phyloP scores from a whole-genome alignment of 2,329 filamentous ascomycete genomes.

The Ceratocystis destructans region DNA sequence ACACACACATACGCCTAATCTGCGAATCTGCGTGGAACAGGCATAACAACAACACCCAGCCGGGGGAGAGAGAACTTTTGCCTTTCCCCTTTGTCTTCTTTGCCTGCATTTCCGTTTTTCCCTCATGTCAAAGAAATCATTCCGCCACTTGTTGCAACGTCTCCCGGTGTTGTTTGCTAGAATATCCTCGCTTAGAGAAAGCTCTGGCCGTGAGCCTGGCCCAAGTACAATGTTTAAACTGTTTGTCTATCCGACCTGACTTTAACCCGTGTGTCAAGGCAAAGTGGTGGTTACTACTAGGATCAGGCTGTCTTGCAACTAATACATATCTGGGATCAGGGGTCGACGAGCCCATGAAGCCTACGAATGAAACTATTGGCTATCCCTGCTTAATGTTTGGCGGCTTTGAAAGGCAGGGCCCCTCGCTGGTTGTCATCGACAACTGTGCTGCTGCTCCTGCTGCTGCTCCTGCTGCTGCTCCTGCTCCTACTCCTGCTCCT shows the following conservation, averaged over 20 bases:
- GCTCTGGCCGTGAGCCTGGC: too few species aligned
- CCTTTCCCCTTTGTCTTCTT: neutral
- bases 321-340: neutral
- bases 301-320: neutral
- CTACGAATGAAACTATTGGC: neutral
- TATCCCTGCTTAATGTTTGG: neutral
- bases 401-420: neutral
- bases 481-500: neutral
- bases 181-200: too few species aligned
- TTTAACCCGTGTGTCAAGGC: neutral
- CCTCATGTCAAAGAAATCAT: too few species aligned
- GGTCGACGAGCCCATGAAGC: neutral
- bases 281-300: neutral
- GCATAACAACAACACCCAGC: neutral
- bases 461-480: neutral
- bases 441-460: neutral
- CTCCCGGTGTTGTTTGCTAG: too few species aligned
- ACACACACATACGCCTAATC: neutral
- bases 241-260: too few species aligned
- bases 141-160: too few species aligned
- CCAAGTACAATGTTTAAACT: too few species aligned
- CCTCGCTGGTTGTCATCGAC: neutral
- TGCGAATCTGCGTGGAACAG: neutral
- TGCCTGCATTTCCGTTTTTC: slow-evolving; percentile 10
- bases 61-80: too few species aligned